Percentiles rank a stretch among this genome's conserved stretches.
phyloP scores from a whole-genome alignment of 2,329 filamentous ascomycete genomes.

The Hymenoscyphus infarciens region DNA sequence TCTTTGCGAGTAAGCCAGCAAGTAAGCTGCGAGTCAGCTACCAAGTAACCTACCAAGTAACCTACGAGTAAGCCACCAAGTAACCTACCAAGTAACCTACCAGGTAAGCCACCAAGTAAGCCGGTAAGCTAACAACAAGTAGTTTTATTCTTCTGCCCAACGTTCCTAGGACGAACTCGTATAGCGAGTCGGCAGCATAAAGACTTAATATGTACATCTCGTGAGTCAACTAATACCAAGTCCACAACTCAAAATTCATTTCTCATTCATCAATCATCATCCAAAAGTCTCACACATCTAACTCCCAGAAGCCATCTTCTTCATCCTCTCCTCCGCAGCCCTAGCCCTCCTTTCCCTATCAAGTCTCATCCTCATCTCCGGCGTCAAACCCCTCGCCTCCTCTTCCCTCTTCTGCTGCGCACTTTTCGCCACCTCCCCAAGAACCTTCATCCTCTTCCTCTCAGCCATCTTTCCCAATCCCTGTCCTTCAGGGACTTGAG shows the following conservation, averaged over 20 bases:
- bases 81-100: no score
- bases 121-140: no score
- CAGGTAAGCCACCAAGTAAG: no score
- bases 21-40: no score
- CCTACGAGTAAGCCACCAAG: no score
- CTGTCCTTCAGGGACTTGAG: slow-evolving; percentile 45
- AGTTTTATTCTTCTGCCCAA: no score
- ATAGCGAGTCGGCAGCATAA: no score
- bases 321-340: slow-evolving; percentile 85
- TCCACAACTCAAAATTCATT: not conserved
- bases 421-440: slow-evolving; percentile 65
- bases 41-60: no score
- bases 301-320: slow-evolving; percentile 29
- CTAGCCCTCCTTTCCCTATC: slow-evolving; percentile 87
- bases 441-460: slow-evolving; percentile 47
- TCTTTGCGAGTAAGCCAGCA: no score
- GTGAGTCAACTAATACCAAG: not conserved
- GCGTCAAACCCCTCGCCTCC: slow-evolving; percentile 77
- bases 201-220: no score
- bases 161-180: no score
- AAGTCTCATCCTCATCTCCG: slow-evolving; percentile 78
- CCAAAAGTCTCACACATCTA: not conserved
- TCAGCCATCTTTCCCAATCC: slow-evolving; percentile 38
- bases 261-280: not conserved
- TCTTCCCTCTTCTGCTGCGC: slow-evolving; percentile 79